phyloP scores from a whole-genome alignment of 2,329 filamentous ascomycete genomes.

The Pseudogymnoascus pannorum region DNA sequence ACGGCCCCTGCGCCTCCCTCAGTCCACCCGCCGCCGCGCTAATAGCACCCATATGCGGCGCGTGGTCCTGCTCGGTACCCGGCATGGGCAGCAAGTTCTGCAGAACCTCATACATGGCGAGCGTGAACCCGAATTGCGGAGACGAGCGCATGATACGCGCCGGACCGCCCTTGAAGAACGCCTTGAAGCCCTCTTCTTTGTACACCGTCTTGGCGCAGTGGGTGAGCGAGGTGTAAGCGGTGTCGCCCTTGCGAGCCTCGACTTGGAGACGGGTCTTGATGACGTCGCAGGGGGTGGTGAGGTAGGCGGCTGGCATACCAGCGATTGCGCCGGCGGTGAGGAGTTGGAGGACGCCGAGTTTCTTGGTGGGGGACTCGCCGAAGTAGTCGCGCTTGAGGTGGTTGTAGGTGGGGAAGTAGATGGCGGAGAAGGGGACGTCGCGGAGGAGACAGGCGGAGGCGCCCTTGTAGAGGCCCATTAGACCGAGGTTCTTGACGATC shows the following conservation, averaged over 20 bases:
- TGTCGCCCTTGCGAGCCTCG: conserved; percentile 92
- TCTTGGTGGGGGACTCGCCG: conserved; percentile 79
- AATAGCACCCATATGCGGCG: conserved; percentile 47
- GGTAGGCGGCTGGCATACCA: conserved; percentile 84
- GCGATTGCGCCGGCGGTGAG: conserved; percentile 91
- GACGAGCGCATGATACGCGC: conserved; percentile 92
- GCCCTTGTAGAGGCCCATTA: conserved; percentile 93
- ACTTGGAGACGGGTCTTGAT: conserved; percentile 99
- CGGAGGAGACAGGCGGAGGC: conserved; percentile 89
- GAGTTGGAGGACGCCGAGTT: conserved; percentile 82
- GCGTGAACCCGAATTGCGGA: conserved; percentile 95
- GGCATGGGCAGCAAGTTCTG: conserved; percentile 76
- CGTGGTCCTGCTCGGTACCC: conserved; percentile 48
- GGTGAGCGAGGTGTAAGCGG: conserved; percentile 75
- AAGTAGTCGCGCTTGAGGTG: conserved; percentile 93
- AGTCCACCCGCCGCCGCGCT: conserved; percentile 54
- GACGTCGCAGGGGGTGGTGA: conserved; percentile 95
- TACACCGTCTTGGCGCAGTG: conserved; percentile 79
- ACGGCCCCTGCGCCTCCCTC: conserved; percentile 25
- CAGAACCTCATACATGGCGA: conserved; percentile 89
- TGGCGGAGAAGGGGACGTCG: conserved; percentile 95
- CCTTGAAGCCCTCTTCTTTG: conserved; percentile 86
- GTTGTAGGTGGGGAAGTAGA: conserved; percentile 96
- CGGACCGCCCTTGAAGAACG: conserved; percentile 98
- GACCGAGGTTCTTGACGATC: conserved; percentile 92